A percentile compares a stretch with the other conserved stretches of the same genome.
These are phyloP conservation scores for Myrmaecium sp. DNA, from an alignment of 2,329 filamentous ascomycete species.

Conservation along the genomic window DNA sequence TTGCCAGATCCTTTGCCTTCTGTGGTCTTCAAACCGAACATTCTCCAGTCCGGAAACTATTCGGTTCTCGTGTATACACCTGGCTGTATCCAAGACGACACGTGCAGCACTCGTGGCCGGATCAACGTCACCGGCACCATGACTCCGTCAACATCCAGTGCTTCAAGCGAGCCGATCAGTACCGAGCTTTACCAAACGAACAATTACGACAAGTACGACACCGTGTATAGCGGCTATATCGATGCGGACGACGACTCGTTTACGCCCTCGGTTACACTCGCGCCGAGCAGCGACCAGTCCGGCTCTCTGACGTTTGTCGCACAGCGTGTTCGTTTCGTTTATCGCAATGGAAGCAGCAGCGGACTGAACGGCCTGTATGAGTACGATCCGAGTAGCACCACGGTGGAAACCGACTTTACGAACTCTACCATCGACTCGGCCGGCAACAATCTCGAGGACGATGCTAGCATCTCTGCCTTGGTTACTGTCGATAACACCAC, in stretches of 20 bases:
- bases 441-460: slow-evolving; percentile 48
- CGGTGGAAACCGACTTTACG: slow-evolving; percentile 46
- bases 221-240: slow-evolving; percentile 72
- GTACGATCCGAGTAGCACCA: slow-evolving; percentile 51
- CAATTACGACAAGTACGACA: slow-evolving; percentile 90
- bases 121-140: slow-evolving; percentile 68
- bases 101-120: slow-evolving; percentile 58
- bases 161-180: slow-evolving; percentile 28
- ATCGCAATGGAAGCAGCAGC: slow-evolving; percentile 56
- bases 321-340: slow-evolving; percentile 64
- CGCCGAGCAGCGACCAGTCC: slow-evolving; percentile 46
- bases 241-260: slow-evolving; percentile 59
- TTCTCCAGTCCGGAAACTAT: slow-evolving; percentile 82
- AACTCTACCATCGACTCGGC: slow-evolving; percentile 62
- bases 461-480: slow-evolving; percentile 57
- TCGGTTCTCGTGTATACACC: slow-evolving; percentile 83
- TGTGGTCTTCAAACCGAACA: slow-evolving; percentile 68
- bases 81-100: slow-evolving; percentile 65
- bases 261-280: slow-evolving; percentile 63
- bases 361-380: slow-evolving; percentile 85
- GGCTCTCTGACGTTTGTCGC: slow-evolving; percentile 66
- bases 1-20: slow-evolving; percentile 42
- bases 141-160: slow-evolving; percentile 30
- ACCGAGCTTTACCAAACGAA: slow-evolving; percentile 75
- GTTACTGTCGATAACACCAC: slow-evolving; percentile 40